phyloP scores from a whole-genome alignment of 2,329 filamentous ascomycete species.

The Colletotrichum sp. region DNA sequence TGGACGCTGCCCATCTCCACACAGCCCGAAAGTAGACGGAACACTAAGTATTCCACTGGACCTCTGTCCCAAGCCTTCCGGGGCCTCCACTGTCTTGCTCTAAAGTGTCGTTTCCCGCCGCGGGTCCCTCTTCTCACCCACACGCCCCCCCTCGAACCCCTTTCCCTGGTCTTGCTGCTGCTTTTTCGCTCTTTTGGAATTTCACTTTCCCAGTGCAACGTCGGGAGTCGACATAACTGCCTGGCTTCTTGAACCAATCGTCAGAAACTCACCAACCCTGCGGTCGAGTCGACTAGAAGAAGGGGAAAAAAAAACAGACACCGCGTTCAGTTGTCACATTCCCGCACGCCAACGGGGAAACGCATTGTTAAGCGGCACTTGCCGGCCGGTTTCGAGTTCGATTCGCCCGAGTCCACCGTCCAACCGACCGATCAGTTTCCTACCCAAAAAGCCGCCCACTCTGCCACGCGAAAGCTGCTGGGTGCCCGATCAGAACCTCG shows the following conservation, averaged over 20 bases:
- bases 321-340: background rate
- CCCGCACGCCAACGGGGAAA: background rate
- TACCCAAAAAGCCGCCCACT: background rate
- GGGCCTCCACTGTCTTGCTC: slow-evolving; percentile 8
- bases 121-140: background rate
- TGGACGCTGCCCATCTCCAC: slow-evolving; percentile 9
- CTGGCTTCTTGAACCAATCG: background rate
- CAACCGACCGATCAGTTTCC: background rate
- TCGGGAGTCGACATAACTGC: background rate
- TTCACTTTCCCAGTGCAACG: slow-evolving; percentile 5
- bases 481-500: background rate
- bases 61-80: slow-evolving; percentile 17
- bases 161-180: slow-evolving; percentile 6
- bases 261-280: background rate
- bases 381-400: slow-evolving; percentile 17
- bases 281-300: background rate
- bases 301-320: background rate
- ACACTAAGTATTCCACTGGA: background rate
- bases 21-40: background rate
- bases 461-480: background rate
- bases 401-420: slow-evolving; percentile 3
- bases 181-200: background rate
- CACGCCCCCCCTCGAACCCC: slow-evolving; percentile 6
- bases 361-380: slow-evolving; percentile 15
- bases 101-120: slow-evolving; percentile 5